Evolutionary conservation across 2,329 filamentous ascomycete genomes (phyloP), one percentile per base, ranked within the genome.

Genomic region (Sclerotinia nivalis): DNA sequence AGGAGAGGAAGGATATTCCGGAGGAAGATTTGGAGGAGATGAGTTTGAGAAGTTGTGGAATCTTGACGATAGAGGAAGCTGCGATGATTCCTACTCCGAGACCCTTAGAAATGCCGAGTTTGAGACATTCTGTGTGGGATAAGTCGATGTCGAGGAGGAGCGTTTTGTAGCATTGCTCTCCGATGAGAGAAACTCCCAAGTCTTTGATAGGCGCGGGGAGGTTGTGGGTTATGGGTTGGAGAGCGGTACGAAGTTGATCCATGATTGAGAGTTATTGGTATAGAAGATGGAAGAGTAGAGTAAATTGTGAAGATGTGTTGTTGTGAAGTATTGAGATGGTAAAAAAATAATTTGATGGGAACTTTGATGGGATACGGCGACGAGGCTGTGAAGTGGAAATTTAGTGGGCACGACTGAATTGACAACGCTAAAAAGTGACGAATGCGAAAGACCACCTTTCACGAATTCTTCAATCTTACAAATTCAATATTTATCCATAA

Each of bases 31-130:
- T 87, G 61, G 93, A 93, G 78, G 86, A 85, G 77, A 96, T 82
- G 66, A 99, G 89, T 84, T 99, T 99, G 80, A 97, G 81, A 79
- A 99, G 95, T 84, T 99, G 96, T 0, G 96, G 96, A 37, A 99
- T 89, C 84, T 99, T 99, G 84, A 99, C 94, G 76, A 98, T 89
- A 68, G 92, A 90, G 40, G 92, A 94, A 67, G 93, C 93, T 75
- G 87, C 91, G 78, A 99, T 93, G 82, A 99, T 99, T 80, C 90
- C 96, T 75, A 98, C 90, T 70, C 96, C 95, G 22, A 99, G 89
- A 4, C 87, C 93, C 83, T 99, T 99, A 78, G 92, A 96, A 78
- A 98, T 87, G 75, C 89, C 94, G 66, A 97, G 89, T 79, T 96
- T 96, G 76, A 97, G 83, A 84, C 96, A 99, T 71, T 87, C 88